Percentiles rank a stretch among this genome's conserved stretches.
Evolutionary conservation across 345 rosid species (phyloP).

Genomic region (Leavenworthia alabamica): DNA sequence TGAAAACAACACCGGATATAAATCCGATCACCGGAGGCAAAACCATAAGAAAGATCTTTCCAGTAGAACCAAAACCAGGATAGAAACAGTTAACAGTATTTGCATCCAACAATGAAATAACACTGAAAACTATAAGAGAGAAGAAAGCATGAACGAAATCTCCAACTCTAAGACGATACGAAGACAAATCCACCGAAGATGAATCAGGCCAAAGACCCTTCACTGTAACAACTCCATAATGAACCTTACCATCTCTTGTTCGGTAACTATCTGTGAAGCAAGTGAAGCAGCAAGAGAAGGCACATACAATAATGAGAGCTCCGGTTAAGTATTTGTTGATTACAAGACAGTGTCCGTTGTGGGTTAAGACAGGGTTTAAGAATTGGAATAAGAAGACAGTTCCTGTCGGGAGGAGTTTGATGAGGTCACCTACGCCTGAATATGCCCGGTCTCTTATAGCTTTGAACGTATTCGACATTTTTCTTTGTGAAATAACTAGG

Average conservation of each 20-base stretch:
- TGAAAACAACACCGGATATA: slow-evolving; percentile 46
- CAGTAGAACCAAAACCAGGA: slow-evolving; percentile 46
- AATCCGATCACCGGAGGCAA: slow-evolving; percentile 74
- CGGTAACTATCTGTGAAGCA: slow-evolving; percentile 73
- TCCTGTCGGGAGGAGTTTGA: slow-evolving; percentile 86
- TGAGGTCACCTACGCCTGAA: slow-evolving; percentile 55
- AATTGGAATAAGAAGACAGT: slow-evolving; percentile 76
- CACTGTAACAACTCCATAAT: slow-evolving; percentile 54
- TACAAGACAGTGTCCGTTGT: slow-evolving; percentile 54
- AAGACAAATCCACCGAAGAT: slow-evolving; percentile 39
- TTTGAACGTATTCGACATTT: slow-evolving; percentile 32
- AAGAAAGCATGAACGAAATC: slow-evolving; percentile 71
- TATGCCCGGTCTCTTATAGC: slow-evolving; percentile 41
- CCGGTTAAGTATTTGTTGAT: slow-evolving; percentile 54
- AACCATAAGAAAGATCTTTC: slow-evolving; percentile 50
- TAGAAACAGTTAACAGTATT: slow-evolving; percentile 58
- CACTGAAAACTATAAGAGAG: slow-evolving; percentile 51
- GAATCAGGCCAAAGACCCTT: slow-evolving; percentile 61
- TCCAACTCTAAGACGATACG: slow-evolving; percentile 44
- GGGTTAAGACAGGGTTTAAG: slow-evolving; percentile 75
- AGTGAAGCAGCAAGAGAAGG: slow-evolving; percentile 62
- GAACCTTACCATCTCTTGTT: slow-evolving; percentile 44
- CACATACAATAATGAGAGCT: slow-evolving; percentile 51
- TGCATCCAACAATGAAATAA: slow-evolving; percentile 49
- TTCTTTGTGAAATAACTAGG: not conserved